Evolutionary conservation across 768 basidiomycete genomes (phyloP), one percentile per base, ranked within the genome.

Genomic region (Hygrocybe coccinea): DNA sequence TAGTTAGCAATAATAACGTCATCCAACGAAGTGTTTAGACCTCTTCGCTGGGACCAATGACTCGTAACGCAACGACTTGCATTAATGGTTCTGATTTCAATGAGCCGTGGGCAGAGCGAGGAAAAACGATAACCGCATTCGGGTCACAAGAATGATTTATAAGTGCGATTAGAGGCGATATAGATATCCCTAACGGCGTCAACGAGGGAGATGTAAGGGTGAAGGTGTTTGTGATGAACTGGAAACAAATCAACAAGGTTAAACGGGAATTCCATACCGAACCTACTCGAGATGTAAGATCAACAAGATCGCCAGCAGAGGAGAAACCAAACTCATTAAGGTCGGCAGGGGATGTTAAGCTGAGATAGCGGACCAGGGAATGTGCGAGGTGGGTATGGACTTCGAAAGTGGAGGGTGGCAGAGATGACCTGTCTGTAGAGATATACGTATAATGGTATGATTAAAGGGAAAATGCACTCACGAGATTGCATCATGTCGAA

Each of bases 141-240:
- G 91, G 91, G 19, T 82, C 78, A 64, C 93, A 95, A 0, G 88
- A 89, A 65, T 97, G 94, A 64, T 97, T 97, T 55, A 89, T 79
- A 10, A 97, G 74, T 0, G 94, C 94, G 3, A 86, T 72, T 0
- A 80, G 63, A 0, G 95, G 94, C 0, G 90, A 89, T 12, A 95
- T 79, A n/a, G 87, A 83, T 2, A 86, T 85, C 5, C 95, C 95
- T 35, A 97, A 75, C 0, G 94, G 87, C 2, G 82, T 79, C 14
- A 98, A 74, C 3, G 88, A 79, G 0, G 89, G 84, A 0, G 86
- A 81, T 1, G 92, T 86, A 9, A 97, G 72, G 0, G 94, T 87
- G 65, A 97, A 89, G 0, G 95, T 87, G 67, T 99, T 99, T 6
- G 91, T 89, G 9, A 84, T 82, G 66, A 97, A 94, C 94, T 98